Evolutionary conservation across 1,284 basidiomycete species (phyloP).

Genomic region (Waitea zeae): DNA sequence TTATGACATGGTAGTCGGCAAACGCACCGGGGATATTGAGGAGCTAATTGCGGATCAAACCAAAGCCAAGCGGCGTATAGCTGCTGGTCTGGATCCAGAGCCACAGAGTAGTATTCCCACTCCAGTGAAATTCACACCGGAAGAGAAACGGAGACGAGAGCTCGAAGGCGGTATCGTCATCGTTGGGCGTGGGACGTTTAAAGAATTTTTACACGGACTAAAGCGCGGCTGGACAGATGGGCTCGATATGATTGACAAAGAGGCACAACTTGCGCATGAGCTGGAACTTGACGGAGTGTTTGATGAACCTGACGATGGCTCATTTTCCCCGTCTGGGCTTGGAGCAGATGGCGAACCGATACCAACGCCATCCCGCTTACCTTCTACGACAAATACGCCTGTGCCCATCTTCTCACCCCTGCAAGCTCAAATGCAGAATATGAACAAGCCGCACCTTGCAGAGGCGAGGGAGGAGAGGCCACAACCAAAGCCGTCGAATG

Average conservation of each 20-base stretch:
- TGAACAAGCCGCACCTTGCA: constrained; percentile 1
- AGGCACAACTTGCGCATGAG: constrained; percentile 56
- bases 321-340: constrained; percentile 8
- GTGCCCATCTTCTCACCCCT: constrained; percentile 25
- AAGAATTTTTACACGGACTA: constrained; percentile 87
- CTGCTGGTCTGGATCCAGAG: constrained; percentile 41
- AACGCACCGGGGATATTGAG: constrained; percentile 73
- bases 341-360: constrained; percentile 18
- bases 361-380: constrained; percentile 20
- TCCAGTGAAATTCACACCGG: constrained; percentile 38
- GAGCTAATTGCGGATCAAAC: constrained; percentile 59
- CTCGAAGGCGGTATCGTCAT: constrained; percentile 75
- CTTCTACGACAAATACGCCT: constrained; percentile 12
- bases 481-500: constrained; percentile 9
- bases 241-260: constrained; percentile 52
- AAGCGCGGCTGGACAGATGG: constrained; percentile 74
- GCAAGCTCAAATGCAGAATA: constrained; percentile 3
- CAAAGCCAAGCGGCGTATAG: constrained; percentile 43
- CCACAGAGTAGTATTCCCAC: constrained; percentile 25
- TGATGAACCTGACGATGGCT: constrained; percentile 27
- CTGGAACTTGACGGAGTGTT: constrained; percentile 65
- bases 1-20: constrained; percentile 73
- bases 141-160: constrained; percentile 41
- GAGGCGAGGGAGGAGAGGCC: constrained; percentile 8
- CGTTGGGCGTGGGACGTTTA: constrained; percentile 83